These are phyloP conservation scores for Hypoxylon intermedium DNA, from an alignment of 495 filamentous ascomycete species.

Conservation along the genomic window DNA sequence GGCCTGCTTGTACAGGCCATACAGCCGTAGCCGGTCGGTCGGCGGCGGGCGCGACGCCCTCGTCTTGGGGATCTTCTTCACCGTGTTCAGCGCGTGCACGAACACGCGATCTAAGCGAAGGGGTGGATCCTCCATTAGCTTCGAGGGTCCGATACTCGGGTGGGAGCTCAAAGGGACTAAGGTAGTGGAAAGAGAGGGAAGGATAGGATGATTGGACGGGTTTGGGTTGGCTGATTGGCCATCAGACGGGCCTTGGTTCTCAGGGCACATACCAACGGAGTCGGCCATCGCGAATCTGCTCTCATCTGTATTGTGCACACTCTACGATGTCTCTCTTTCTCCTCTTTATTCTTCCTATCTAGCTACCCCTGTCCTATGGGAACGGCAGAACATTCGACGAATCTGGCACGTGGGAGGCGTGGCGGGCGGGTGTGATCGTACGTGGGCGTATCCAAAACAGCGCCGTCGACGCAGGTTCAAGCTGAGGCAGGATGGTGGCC, in stretches of 20 bases:
- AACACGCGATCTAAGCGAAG: conserved; percentile 83
- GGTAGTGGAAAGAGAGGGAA: conserved; percentile 7
- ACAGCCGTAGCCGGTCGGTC: conserved; percentile 83
- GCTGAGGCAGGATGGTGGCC: conserved; percentile 24
- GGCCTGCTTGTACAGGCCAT: conserved; percentile 98
- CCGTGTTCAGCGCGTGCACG: conserved; percentile 96
- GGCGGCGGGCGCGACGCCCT: conserved; percentile 87
- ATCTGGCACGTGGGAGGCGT: conserved; percentile 23
- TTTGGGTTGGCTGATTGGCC: conserved; percentile 13
- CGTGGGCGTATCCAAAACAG: conserved; percentile 16
- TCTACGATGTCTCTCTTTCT: conserved; percentile 12
- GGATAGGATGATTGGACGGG: conserved; percentile 15
- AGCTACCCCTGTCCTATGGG: conserved; percentile 20
- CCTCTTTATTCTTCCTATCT: background rate
- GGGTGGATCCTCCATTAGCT: conserved; percentile 31
- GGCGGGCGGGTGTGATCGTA: conserved; percentile 20
- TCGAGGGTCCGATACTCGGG: conserved; percentile 4
- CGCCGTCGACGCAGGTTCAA: conserved; percentile 18
- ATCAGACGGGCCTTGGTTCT: conserved; percentile 18
- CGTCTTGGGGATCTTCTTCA: conserved; percentile 94
- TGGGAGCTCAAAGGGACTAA: conserved; percentile 28
- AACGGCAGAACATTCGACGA: conserved; percentile 4
- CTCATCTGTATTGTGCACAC: conserved; percentile 23
- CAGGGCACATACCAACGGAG: conserved; percentile 54
- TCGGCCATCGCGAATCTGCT: conserved; percentile 51